Base-by-base conservation (phyloP, 1,284 basidiomycete species). In the Mrakiaceae sp. region DNA sequence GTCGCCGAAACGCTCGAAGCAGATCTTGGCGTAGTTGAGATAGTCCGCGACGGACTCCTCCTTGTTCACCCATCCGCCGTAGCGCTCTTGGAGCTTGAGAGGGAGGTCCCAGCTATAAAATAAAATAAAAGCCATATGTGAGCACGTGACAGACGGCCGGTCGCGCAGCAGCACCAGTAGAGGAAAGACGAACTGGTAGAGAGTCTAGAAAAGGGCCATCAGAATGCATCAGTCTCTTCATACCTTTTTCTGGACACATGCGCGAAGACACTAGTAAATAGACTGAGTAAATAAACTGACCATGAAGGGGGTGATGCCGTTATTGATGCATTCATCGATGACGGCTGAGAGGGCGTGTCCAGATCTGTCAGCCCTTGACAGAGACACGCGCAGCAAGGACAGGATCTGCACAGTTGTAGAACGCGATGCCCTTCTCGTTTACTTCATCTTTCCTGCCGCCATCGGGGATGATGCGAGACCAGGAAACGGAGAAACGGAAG, bases 1-100 rank as follows among this genome's bases (percentile, higher is more conserved):
- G 73, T 87, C 85, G 7, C 87, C 87, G 69, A 85, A 88, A 12
- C 81, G 79, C 62, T 84, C 79, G 72, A 88, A 90, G 74, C 86
- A 86, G 43, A 85, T 74, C 79, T 83, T 78, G 9, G 87, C 82
- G 71, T 86, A 89, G 70, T 81, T 78, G 42, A 79, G 12, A 27
- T 57, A 66, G 46, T 66, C 60, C 47, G 60, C 27, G 9, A 66
- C 3, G 49, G 55, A 12, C n/a, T 51, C n/a, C 10, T 60, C 64
- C n/a, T 58, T 50, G 6, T 50, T 71, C 64, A 87, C 75, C 84
- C 86, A 88, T 3, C 87, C 87, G 39, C 83, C 82, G 73, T 88
- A 88, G 56, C 84, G 80, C 66, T 87, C 82, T 65, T 87, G 81
- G 40, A 88, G 78, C 1, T 75, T 81, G 72, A 85, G 84, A 5